Evolutionary conservation across 176 grass and related monocot species (phyloP), one percentile per base, ranked within the genome.

Genomic region (Tillandsia fasciculata): DNA sequence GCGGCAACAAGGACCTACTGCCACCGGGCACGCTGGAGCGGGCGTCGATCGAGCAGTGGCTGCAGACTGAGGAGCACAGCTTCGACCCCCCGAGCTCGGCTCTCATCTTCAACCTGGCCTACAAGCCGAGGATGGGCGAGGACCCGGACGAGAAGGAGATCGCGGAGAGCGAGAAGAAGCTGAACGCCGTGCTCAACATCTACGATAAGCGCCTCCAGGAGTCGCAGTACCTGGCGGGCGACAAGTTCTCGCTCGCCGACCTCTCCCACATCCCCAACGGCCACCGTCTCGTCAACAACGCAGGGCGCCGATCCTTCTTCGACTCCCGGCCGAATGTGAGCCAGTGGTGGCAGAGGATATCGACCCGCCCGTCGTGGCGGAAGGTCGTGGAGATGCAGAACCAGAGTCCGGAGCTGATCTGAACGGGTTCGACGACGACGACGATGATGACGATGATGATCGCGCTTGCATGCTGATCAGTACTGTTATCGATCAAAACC

Each of bases 41-140:
- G 26, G 85, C 92, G 48, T 78, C 88, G 74, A 96, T 96, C 64
- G 92, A 96, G 75, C 92, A 96, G 72, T 96, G 92, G 92, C 92
- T 96, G 76, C 81, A 85, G 68, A 96, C 92, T 3, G 92, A 96
- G 83, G 86, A 83, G 73, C 88, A 82, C 76, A 91, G 72, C 88
- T 96, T 96, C 79, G 92, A 96, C 79, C 76, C 82, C 8, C 79
- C 88, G 27, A 86, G 88, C 76, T 83, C 92, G 50, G 81, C 78
- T 69, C 84, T 96, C 64, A 86, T 96, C 20, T 96, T 83, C 83
- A 91, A 85, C 83, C 86, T 96, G 0, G 92, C 81, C 0, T 20
- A 83, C 64, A 71, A 80, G 28, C 88, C 83, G 51, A 67, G 13
- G 12, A 14, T 66, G 63, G 26, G 9, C 2, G 9, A 65, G 50